Conservation (phyloP, 208 protist species). For the Leishmania lainsoni region DNA sequence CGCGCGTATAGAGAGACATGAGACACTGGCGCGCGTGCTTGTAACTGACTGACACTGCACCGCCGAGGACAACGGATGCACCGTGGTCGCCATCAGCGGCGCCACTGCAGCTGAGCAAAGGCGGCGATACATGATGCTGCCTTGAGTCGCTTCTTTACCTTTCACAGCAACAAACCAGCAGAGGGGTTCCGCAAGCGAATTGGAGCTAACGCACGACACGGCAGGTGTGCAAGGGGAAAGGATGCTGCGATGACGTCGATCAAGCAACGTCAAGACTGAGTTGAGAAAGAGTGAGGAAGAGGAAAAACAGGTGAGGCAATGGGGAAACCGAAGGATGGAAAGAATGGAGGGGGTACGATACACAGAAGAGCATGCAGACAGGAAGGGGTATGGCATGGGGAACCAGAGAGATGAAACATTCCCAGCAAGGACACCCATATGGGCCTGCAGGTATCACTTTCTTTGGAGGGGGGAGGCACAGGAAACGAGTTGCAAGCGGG, state of each 20-base stretch:
- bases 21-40: not conserved
- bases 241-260: not conserved
- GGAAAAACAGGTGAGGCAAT: not conserved
- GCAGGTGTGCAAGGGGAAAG: not conserved
- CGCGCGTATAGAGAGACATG: not conserved
- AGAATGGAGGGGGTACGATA: not conserved
- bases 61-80: not conserved
- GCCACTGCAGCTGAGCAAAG: not conserved
- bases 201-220: not conserved
- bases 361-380: not conserved
- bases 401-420: not conserved
- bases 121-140: slow-evolving; percentile 12
- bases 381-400: not conserved
- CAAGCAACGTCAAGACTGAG: not conserved
- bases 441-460: not conserved
- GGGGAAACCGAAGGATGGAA: not conserved
- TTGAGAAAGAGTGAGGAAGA: not conserved
- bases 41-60: not conserved
- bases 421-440: not conserved
- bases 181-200: not conserved
- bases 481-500: not conserved
- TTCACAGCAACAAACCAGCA: too few relatives aligned
- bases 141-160: not conserved
- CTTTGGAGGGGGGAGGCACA: not conserved
- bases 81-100: not conserved